Evolutionary conservation across 352 stramenopile genomes (phyloP), one percentile per base, ranked within the genome.

Genomic region (Blastocystis sp.): DNA sequence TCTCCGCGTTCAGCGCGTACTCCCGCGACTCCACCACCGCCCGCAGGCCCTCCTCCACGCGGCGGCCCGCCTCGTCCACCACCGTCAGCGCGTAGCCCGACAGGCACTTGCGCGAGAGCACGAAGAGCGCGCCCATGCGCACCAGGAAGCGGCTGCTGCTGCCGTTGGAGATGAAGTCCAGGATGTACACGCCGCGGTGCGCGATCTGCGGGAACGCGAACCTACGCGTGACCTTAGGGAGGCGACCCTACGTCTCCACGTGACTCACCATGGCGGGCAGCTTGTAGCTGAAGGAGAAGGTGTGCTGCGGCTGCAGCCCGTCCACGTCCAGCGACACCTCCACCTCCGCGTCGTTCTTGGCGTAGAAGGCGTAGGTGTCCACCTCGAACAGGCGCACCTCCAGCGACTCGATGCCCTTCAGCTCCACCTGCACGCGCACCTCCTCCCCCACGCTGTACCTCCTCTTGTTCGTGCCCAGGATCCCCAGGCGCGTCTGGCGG

Each of bases 321-420:
- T 89, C 71, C 40, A 89, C 17, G n/a, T 89, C 86, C 3, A 89
- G 62, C 7, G 19, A 17, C 10, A 52, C 19, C 28, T 7, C 17
- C 3, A 89, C 59, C 3, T 64, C 17, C 23, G 28, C 41, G n/a
- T 53, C 53, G 56, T 74, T 88, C 48, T 89, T 81, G 40, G 77
- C 59, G 76, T 88, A 89, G 69, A 67, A 78, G 7, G 38, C 60
- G 19, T 41, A 34, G 34, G 69, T 89, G 69, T 88, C 88, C n/a
- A 89, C 2, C 56, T 89, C 86, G 60, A 81, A 89, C 28, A 89
- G 41, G 4, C 17, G 34, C 19, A 88, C 45, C n/a, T 88, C 40
- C 34, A 89, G 23, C n/a, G n/a, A 28, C 9, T 62, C 41, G 45
- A 89, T 70, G 76, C 76, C 76, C 86, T 89, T 89, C 45, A 89